A percentile compares a stretch with the other conserved stretches of the same genome.
Conservation (phyloP, 352 stramenopile genomes). For the Discostella stelligera region DNA sequence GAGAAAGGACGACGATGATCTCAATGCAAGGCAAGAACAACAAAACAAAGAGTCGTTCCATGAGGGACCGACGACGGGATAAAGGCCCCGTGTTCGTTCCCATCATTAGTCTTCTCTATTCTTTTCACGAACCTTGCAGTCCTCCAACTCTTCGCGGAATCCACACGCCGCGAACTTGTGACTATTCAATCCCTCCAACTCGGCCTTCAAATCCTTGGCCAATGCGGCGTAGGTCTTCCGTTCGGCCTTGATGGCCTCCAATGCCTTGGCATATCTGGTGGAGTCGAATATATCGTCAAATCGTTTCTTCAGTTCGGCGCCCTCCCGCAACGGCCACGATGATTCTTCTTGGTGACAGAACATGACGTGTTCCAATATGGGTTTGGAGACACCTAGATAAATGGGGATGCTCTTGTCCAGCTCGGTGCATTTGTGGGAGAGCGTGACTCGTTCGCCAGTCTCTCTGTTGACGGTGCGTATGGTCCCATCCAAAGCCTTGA, state of each 20-base stretch:
- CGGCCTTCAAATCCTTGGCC: conserved; percentile 91
- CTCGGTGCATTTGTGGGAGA: conserved; percentile 94
- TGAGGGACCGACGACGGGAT: too few relatives aligned
- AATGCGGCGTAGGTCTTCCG: conserved; percentile 86
- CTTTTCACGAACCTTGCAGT: conserved; percentile 21
- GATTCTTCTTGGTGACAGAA: conserved; percentile 98
- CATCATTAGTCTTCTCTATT: too few relatives aligned
- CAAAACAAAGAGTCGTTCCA: too few relatives aligned
- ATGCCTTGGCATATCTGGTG: conserved; percentile 95
- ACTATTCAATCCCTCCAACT: conserved; percentile 89
- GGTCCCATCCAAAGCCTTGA: conserved; percentile 95
- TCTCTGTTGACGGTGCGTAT: conserved; percentile 87
- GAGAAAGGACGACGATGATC: too few relatives aligned
- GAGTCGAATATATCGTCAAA: conserved; percentile 99
- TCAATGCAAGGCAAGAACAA: too few relatives aligned
- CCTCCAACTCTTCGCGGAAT: conserved; percentile 69
- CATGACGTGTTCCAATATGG: conserved; percentile 98
- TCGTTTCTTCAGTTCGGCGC: conserved; percentile 96
- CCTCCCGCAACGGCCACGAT: conserved; percentile 94
- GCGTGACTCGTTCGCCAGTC: conserved; percentile 87
- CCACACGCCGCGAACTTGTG: conserved; percentile 82
- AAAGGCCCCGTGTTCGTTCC: too few relatives aligned
- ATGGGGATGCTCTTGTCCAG: conserved; percentile 90
- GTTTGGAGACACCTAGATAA: conserved; percentile 94
- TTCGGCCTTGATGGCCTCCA: conserved; percentile 94